Percentiles rank a stretch among this genome's conserved stretches.
Evolutionary conservation across 176 grass and related monocot species (phyloP).

Genomic region (Panicum miliaceum): DNA sequence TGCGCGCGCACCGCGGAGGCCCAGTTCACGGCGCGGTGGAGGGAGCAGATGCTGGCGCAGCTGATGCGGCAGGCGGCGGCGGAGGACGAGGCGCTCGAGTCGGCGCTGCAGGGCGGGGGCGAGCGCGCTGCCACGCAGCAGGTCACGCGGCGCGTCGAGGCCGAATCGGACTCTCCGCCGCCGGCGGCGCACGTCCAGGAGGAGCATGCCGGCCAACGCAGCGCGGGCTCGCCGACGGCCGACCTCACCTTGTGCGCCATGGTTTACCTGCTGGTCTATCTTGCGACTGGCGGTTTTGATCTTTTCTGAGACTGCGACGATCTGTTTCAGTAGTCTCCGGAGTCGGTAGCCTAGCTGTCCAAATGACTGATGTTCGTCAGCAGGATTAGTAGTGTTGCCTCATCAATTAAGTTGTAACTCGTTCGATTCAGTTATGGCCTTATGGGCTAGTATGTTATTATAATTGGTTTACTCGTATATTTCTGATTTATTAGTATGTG

Average conservation of each 20-base stretch:
- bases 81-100: too few species aligned
- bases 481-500: neutral
- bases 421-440: neutral
- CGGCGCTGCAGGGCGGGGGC: neutral
- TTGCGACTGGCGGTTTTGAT: neutral
- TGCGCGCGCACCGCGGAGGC: too few species aligned
- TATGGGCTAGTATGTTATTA: neutral
- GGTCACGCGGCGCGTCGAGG: neutral
- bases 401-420: neutral
- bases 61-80: neutral
- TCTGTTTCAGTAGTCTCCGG: neutral
- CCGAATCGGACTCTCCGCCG: neutral
- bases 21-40: neutral
- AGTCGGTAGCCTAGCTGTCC: neutral
- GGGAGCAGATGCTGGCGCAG: neutral
- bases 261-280: neutral
- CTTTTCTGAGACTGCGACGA: too few species aligned
- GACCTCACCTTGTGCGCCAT: neutral
- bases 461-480: neutral
- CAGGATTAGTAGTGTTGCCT: neutral
- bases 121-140: neutral
- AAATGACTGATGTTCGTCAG: neutral
- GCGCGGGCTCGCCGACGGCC: too few species aligned
- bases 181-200: neutral
- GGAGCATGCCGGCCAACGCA: neutral